phyloP scores from a whole-genome alignment of 768 basidiomycete genomes.

The Trametes elegans region DNA sequence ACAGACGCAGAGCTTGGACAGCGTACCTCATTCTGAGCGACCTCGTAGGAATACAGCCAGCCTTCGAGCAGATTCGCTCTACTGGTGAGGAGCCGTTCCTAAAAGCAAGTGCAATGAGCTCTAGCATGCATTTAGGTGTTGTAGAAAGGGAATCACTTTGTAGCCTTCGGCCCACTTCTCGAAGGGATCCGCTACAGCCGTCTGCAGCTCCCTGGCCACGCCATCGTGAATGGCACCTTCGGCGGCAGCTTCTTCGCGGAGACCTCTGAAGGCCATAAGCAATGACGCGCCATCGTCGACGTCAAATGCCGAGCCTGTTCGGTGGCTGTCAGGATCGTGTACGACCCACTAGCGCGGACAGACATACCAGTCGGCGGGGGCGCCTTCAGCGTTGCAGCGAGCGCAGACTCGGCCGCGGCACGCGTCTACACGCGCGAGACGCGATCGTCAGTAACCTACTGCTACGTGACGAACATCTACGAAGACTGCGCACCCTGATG shows the following conservation, averaged over 20 bases:
- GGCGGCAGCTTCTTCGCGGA: slow-evolving; percentile 66
- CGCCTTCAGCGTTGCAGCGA: slow-evolving; percentile 57
- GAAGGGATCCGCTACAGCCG: slow-evolving; percentile 79
- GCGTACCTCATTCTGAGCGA: slow-evolving; percentile 60
- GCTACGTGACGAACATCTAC: too few species aligned
- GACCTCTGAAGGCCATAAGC: slow-evolving; percentile 73
- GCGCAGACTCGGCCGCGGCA: slow-evolving; percentile 61
- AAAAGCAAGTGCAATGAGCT: background rate
- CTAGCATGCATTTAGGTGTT: background rate
- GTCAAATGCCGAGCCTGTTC: slow-evolving; percentile 59
- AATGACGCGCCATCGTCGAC: slow-evolving; percentile 86
- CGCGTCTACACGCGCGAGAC: slow-evolving; percentile 53
- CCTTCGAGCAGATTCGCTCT: slow-evolving; percentile 58
- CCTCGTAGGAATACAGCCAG: slow-evolving; percentile 71
- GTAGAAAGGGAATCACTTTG: slow-evolving; percentile 46
- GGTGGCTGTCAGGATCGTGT: background rate
- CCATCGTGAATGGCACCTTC: slow-evolving; percentile 76
- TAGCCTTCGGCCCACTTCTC: slow-evolving; percentile 74
- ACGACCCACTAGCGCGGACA: background rate
- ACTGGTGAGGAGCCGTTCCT: slow-evolving; percentile 57
- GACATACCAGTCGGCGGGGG: slow-evolving; percentile 48
- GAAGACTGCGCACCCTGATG: slow-evolving; percentile 57
- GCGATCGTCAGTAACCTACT: background rate
- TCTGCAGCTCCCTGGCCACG: slow-evolving; percentile 72
- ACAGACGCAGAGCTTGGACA: background rate